Conservation (phyloP, 345 rosid genomes). For the Pistacia integerrima region DNA sequence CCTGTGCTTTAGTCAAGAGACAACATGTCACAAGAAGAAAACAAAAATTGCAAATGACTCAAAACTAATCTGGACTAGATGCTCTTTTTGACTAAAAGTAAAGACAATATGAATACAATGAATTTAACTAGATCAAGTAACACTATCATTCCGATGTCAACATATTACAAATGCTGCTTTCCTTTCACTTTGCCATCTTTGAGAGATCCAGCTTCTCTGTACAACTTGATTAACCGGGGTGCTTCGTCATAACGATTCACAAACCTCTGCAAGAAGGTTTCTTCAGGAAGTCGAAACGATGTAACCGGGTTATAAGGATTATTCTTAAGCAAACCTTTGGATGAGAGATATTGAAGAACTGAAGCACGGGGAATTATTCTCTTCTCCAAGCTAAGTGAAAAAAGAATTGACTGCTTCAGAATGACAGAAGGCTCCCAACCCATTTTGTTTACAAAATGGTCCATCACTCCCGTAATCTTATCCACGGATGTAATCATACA, state of each 20-base stretch:
- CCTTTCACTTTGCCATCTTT: not conserved
- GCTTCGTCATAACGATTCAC: constrained; percentile 19
- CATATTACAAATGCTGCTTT: no score
- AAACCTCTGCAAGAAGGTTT: constrained; percentile 15
- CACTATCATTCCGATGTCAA: no score
- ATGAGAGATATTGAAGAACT: constrained; percentile 1
- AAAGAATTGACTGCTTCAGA: not conserved
- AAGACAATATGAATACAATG: no score
- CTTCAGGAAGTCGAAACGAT: constrained; percentile 2
- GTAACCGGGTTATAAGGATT: not conserved
- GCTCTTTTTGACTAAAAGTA: no score
- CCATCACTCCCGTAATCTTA: constrained; percentile 17
- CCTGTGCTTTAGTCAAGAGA: not conserved
- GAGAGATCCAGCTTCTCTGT: constrained; percentile 2
- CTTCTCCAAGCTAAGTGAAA: constrained; percentile 6
- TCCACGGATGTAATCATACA: not conserved
- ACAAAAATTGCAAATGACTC: no score
- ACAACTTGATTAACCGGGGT: constrained; percentile 15
- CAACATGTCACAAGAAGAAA: no score
- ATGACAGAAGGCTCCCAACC: not conserved
- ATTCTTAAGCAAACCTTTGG: not conserved
- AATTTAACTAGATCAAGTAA: no score
- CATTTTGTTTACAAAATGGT: constrained; percentile 11
- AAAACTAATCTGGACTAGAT: no score
- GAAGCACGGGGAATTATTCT: not conserved